phyloP scores from a whole-genome alignment of 805 yeast genomes.

The Schizosaccharomyces osmophilus region DNA sequence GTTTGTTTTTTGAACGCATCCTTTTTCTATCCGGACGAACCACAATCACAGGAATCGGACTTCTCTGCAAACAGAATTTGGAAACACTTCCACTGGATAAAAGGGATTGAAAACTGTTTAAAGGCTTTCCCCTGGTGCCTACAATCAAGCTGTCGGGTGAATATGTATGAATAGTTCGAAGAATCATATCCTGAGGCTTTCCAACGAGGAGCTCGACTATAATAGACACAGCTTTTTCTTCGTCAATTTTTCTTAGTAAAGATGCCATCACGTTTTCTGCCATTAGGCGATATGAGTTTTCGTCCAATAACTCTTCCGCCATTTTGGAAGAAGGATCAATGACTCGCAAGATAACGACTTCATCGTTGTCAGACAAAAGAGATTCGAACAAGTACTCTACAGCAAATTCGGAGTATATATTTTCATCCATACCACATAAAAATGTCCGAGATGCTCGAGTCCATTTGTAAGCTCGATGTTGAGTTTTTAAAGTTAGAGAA shows the following conservation, averaged over 20 bases:
- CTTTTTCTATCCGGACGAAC: slow-evolving; percentile 19
- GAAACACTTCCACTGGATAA: slow-evolving; percentile 22
- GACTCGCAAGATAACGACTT: slow-evolving; percentile 22
- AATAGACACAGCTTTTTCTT: slow-evolving; percentile 18
- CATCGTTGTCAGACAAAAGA: slow-evolving; percentile 22
- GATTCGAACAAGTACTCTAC: slow-evolving; percentile 23
- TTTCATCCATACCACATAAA: slow-evolving; percentile 21
- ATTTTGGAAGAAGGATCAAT: slow-evolving; percentile 15
- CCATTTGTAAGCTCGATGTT: slow-evolving; percentile 17
- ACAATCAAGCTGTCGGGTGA: slow-evolving; percentile 23
- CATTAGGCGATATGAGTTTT: slow-evolving; percentile 13
- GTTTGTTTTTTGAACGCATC: slow-evolving; percentile 12
- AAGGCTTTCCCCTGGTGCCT: slow-evolving; percentile 20
- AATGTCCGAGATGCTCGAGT: slow-evolving; percentile 20
- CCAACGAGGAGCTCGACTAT: slow-evolving; percentile 23
- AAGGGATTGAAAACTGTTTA: slow-evolving; percentile 18
- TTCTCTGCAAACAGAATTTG: slow-evolving; percentile 23
- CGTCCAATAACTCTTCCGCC: slow-evolving; percentile 1
- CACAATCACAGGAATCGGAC: slow-evolving; percentile 23
- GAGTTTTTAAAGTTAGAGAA: slow-evolving; percentile 18
- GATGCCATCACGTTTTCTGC: slow-evolving; percentile 15
- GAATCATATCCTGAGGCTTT: slow-evolving; percentile 19
- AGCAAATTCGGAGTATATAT: slow-evolving; percentile 20
- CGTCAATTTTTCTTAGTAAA: slow-evolving; percentile 15
- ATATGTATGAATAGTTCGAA: slow-evolving; percentile 20